A percentile compares a stretch with the other conserved stretches of the same genome.
Conservation (phyloP, 2,329 filamentous ascomycete genomes). For the Pestalotiopsis sp. region DNA sequence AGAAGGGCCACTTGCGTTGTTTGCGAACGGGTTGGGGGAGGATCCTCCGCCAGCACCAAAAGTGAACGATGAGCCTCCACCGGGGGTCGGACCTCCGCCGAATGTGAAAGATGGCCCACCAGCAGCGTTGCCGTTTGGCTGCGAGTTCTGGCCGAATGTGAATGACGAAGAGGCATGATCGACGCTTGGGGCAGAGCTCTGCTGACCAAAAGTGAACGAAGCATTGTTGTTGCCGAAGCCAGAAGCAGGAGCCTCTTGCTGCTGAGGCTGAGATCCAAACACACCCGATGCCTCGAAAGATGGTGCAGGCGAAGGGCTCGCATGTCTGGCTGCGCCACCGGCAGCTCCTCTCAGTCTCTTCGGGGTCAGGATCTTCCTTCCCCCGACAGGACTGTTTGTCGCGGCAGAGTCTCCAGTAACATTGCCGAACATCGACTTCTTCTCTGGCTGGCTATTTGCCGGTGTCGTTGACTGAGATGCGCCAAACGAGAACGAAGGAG, state of each 20-base stretch:
- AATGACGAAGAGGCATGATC: constrained; percentile 24
- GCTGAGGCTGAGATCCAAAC: constrained; percentile 45
- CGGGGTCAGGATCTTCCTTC: constrained; percentile 8
- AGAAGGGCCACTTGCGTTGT: constrained; percentile 16
- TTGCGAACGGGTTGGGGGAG: constrained; percentile 31
- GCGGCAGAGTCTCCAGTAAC: background rate
- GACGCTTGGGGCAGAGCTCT: constrained; percentile 24
- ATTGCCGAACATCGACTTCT: constrained; percentile 8
- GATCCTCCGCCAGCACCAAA: constrained; percentile 35
- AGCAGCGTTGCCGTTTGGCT: constrained; percentile 15
- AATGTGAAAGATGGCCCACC: constrained; percentile 26
- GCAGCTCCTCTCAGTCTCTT: constrained; percentile 5
- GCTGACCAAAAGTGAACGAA: constrained; percentile 20
- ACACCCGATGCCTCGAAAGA: constrained; percentile 16
- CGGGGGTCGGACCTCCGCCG: constrained; percentile 20
- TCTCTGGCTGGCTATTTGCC: background rate
- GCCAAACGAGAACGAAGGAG: constrained; percentile 19
- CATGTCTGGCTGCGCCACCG: background rate
- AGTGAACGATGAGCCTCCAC: constrained; percentile 32
- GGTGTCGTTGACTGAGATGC: constrained; percentile 18
- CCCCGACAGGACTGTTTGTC: constrained; percentile 2
- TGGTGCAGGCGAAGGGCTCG: constrained; percentile 26
- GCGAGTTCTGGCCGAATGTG: constrained; percentile 11
- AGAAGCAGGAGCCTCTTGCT: constrained; percentile 29
- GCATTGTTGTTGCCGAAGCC: constrained; percentile 19